These are phyloP conservation scores for Talaromyces liani DNA, from an alignment of 495 filamentous ascomycete species.

Conservation along the genomic window DNA sequence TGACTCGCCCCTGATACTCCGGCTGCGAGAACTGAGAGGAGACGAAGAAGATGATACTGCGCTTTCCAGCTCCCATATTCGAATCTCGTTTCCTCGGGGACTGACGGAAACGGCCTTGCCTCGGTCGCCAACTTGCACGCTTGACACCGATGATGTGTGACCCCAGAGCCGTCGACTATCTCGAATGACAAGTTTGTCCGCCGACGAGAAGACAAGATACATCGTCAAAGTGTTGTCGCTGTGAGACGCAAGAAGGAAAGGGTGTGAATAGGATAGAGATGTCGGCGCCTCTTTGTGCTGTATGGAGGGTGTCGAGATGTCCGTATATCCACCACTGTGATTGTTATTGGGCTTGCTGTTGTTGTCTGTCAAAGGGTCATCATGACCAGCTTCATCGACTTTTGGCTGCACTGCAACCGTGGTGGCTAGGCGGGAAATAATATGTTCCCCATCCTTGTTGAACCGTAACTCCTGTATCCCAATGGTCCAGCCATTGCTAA, in stretches of 20 bases:
- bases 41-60: constrained; percentile 39
- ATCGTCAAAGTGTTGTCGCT: constrained; percentile 89
- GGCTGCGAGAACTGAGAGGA: constrained; percentile 13
- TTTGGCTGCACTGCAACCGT: constrained; percentile 34
- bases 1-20: constrained; percentile 31
- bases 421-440: constrained; percentile 47
- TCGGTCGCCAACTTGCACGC: constrained; percentile 75
- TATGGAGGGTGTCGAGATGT: constrained; percentile 16
- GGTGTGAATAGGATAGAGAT: constrained; percentile 79
- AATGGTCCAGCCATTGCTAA: constrained; percentile 69
- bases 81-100: constrained; percentile 71
- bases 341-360: background rate
- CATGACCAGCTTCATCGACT: background rate
- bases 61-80: constrained; percentile 91
- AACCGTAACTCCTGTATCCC: constrained; percentile 84
- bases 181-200: constrained; percentile 58
- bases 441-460: constrained; percentile 40
- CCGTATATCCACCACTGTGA: background rate
- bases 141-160: constrained; percentile 85
- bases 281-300: constrained; percentile 48
- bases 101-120: constrained; percentile 91
- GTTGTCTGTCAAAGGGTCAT: constrained; percentile 1
- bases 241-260: constrained; percentile 82
- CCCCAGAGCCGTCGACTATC: constrained; percentile 79
- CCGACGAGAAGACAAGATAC: constrained; percentile 72